Evolutionary conservation across 176 grass and related monocot species (phyloP), one percentile per base, ranked within the genome.

Genomic region (Cenchrus americanus): DNA sequence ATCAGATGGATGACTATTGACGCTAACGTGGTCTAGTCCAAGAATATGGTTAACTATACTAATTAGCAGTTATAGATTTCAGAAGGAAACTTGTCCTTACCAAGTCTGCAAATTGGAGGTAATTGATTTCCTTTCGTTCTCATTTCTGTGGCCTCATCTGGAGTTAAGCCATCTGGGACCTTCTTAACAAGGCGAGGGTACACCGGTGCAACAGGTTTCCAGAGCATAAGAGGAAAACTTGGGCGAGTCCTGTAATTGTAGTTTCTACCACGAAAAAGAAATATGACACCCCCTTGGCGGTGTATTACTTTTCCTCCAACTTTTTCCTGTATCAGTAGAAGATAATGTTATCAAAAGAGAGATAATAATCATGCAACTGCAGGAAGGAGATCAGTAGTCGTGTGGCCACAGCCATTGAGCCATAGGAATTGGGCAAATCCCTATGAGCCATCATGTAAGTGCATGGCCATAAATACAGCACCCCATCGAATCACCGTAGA

Each of bases 161-260:
- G 79, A 86, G 92, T 95, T 87, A 93, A 82, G 32, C 95, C 92
- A 75, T 91, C 91, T n/a, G 95, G 95, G 30, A 84, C 87, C 53
- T 67, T 86, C 54, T 90, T 88, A 14, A 98, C 82, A 83, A 98
- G 87, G 18, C 82, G 88, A 60, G 95, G 95, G 87, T 98, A 98
- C 32, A 98, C 88, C 42, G 95, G 90, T 60, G 90, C 83, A 30
- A 87, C 66, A 6, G 95, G 95, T 82, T 83, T 89, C 95, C 95
- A 98, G 26, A 98, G 90, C 95, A 98, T 98, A 87, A 98, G 95
- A 4, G 95, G 95, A 81, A 82, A 98, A 81, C 77, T 79, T 65
- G 95, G 92, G 10, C 85, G 89, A 57, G 82, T 86, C 62, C 78
- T 94, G 79, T 88, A 93, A 61, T 98, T 98, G 70, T 95, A 98